These are phyloP conservation scores for Sicyos baderoa DNA, from an alignment of 306 rosid species.

Conservation along the genomic window DNA sequence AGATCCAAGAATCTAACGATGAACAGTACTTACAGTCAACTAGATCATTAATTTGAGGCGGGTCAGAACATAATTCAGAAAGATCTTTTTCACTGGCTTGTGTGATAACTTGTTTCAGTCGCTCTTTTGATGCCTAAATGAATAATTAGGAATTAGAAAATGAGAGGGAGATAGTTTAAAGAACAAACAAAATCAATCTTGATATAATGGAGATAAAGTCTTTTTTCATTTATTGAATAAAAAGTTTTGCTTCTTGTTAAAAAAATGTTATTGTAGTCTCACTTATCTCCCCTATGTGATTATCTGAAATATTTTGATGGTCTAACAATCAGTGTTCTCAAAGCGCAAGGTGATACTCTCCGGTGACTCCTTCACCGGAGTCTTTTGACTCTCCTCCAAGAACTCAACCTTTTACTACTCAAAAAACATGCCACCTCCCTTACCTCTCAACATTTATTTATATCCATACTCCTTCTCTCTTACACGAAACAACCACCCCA, in stretches of 20 bases:
- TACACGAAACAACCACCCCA: too few relatives aligned
- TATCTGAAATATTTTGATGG: background rate
- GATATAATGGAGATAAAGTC: background rate
- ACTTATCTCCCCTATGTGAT: background rate
- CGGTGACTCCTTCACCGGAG: too few relatives aligned
- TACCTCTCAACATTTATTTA: too few relatives aligned
- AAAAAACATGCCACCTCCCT: too few relatives aligned
- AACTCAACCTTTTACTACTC: too few relatives aligned
- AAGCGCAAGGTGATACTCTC: too few relatives aligned
- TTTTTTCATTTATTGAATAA: too few relatives aligned
- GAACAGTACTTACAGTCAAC: constrained; percentile 41
- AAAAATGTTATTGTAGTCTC: background rate
- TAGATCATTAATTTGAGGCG: constrained; percentile 32
- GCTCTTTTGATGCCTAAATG: constrained; percentile 64
- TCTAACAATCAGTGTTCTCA: too few relatives aligned
- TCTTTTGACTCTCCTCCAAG: too few relatives aligned
- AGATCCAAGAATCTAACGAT: background rate
- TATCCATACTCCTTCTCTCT: too few relatives aligned
- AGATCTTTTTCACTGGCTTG: constrained; percentile 62
- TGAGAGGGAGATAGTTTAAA: constrained; percentile 24
- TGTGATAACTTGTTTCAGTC: constrained; percentile 60
- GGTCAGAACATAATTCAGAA: constrained; percentile 42
- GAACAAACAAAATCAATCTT: background rate
- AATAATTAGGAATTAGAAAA: constrained; percentile 18
- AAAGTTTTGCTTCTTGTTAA: too few relatives aligned